phyloP scores from a whole-genome alignment of 2,329 filamentous ascomycete genomes.

The Nothophaeocryptopus gaeumannii region DNA sequence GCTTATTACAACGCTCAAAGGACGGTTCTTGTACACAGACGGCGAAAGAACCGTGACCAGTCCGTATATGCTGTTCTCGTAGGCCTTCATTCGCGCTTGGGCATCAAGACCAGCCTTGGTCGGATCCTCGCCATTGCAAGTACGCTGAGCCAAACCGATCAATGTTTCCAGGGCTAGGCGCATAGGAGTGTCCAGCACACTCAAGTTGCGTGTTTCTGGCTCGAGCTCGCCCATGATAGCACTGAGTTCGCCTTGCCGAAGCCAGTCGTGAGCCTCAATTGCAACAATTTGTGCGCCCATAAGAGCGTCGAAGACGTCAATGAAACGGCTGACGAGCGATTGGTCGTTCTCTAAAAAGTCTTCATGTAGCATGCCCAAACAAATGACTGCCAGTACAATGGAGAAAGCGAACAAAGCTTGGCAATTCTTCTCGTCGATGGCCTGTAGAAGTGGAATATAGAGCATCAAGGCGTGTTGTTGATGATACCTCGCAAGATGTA shows the following conservation, averaged over 20 bases:
- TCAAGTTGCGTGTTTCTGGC: constrained; percentile 12
- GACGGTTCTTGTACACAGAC: constrained; percentile 10
- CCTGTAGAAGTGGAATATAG: constrained; percentile 22
- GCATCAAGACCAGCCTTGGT: constrained; percentile 7
- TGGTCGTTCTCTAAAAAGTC: constrained; percentile 6
- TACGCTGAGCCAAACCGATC: constrained; percentile 8
- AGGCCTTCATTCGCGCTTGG: constrained; percentile 9
- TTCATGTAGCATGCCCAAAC: constrained; percentile 18
- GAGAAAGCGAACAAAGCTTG: constrained; percentile 25
- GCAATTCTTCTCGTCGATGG: constrained; percentile 23
- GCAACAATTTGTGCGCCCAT: constrained; percentile 20
- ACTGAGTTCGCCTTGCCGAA: constrained; percentile 10
- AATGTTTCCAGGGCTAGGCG: constrained; percentile 16
- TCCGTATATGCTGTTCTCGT: constrained; percentile 19
- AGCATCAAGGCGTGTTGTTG: constrained; percentile 24
- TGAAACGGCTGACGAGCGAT: constrained; percentile 12
- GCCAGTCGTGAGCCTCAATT: constrained; percentile 13
- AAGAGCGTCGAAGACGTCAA: constrained; percentile 21
- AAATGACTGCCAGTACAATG: constrained; percentile 15
- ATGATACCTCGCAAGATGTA: constrained; percentile 23
- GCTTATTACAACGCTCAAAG: constrained; percentile 13
- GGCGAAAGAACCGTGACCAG: constrained; percentile 16
- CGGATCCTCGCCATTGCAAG: not conserved
- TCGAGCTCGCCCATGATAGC: constrained; percentile 11
- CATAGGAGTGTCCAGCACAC: constrained; percentile 11